These are phyloP conservation scores for Saccharomycopsis sp. DNA, from an alignment of 805 yeast genomes.

Conservation along the genomic window DNA sequence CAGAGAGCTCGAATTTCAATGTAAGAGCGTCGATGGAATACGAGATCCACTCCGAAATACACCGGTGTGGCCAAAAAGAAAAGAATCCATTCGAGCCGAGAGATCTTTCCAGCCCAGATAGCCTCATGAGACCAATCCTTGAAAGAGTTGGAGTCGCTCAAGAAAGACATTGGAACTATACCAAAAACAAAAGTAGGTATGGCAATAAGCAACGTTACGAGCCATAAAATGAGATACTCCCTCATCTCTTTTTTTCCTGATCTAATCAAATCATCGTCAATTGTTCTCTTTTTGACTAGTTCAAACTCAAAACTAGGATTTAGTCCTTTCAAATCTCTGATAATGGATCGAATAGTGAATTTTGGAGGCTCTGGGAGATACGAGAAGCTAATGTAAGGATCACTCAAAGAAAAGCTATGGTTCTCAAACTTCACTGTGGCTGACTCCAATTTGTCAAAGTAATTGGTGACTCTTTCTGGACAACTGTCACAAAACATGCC, in stretches of 20 bases:
- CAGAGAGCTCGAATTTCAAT: conserved; percentile 54
- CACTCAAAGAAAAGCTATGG: conserved; percentile 31
- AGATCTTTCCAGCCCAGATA: conserved; percentile 54
- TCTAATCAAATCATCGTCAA: conserved; percentile 56
- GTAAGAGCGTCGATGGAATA: conserved; percentile 62
- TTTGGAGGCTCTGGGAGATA: conserved; percentile 52
- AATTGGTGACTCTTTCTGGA: conserved; percentile 48
- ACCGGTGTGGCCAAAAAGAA: conserved; percentile 64
- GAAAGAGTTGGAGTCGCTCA: conserved; percentile 36
- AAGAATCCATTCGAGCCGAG: conserved; percentile 59
- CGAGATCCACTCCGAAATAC: conserved; percentile 66
- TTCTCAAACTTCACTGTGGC: conserved; percentile 46
- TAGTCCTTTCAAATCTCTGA: conserved; percentile 41
- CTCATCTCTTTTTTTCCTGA: conserved; percentile 44
- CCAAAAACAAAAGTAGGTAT: conserved; percentile 67
- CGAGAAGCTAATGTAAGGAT: conserved; percentile 57
- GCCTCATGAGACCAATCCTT: conserved; percentile 54
- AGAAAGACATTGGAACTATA: conserved; percentile 59
- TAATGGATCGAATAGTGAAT: conserved; percentile 49
- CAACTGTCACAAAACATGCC: conserved; percentile 73
- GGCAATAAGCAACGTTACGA: conserved; percentile 46
- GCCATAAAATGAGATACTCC: conserved; percentile 39
- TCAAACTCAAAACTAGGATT: conserved; percentile 42
- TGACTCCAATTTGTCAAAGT: conserved; percentile 47
- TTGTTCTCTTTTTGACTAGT: conserved; percentile 45